Base-by-base conservation (phyloP, 345 rosid genomes). In the Brassica nigra region DNA sequence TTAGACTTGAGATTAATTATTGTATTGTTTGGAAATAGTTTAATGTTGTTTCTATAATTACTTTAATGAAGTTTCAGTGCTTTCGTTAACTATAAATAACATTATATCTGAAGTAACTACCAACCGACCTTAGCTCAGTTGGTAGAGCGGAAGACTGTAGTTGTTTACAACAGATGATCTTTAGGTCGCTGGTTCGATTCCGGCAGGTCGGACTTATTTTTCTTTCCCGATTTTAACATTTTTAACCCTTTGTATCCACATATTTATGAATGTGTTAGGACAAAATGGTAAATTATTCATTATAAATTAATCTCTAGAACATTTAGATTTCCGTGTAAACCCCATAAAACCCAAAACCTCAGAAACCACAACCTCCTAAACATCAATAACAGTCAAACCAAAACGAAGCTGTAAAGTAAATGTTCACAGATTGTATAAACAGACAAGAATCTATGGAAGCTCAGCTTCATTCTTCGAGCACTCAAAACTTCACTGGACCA, bases 91-190 rank as follows among this genome's bases (percentile, higher is more conserved):
- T 23, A 23, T 23, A 23, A 23, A 23, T 23, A 23, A 23, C 27
- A 23, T 23, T 23, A 23, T 23, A 23, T 23, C 27, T 23, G 27
- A 23, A 23, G 27, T 23, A 23, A 23, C 27, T 23, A 23, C 27
- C 27, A 23, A 23, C 90, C 93, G 93, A 88, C 92, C 89, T 92
- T 92, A 89, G 95, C 94, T 90, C 94, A 91, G 97, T 87, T 89
- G 96, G 92, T 37, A 91, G 94, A 87, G 97, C 94, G 94, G 97
- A 89, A 93, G 95, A 87, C 94, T 90, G 94, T 91, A 93, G 92
- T 79, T 0, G 44, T 47, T 47, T 7, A 36, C 42, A 36, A 36
- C 42, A 36, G 42, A 36, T 7, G 2, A 37, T 37, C 44, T 37
- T 37, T 37, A 37, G 44, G 44, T 37, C 44, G 44, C 44, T 37